Percentiles rank a stretch among this genome's conserved stretches.
phyloP scores from a whole-genome alignment of 164 flowering plant species.

The Stephania yunnanensis region DNA sequence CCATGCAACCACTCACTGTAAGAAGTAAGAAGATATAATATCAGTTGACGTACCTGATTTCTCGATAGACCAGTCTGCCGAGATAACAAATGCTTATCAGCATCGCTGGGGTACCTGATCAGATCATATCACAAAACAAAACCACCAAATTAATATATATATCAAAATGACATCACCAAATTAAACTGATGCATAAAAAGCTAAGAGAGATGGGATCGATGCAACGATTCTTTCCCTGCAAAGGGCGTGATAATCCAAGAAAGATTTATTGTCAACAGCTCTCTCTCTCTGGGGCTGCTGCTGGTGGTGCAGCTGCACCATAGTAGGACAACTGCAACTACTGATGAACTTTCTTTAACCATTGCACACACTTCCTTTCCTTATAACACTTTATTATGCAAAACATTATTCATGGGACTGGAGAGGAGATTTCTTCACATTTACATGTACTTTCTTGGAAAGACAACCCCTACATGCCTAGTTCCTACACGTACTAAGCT shows the following conservation, averaged over 20 bases:
- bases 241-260: constrained; percentile 49
- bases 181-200: constrained; percentile 11
- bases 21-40: too few species aligned
- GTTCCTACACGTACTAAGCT: too few species aligned
- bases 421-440: background rate
- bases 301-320: background rate
- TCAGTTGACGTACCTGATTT: constrained; percentile 30
- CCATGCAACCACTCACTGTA: constrained; percentile 6
- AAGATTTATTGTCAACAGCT: constrained; percentile 6
- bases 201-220: constrained; percentile 20
- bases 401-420: background rate
- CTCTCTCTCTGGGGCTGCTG: background rate
- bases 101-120: constrained; percentile 49
- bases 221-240: constrained; percentile 18
- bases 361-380: background rate
- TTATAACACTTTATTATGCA: background rate
- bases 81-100: constrained; percentile 48
- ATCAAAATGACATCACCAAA: constrained; percentile 17
- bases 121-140: background rate
- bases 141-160: background rate
- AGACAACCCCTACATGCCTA: background rate
- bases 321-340: constrained; percentile 16
- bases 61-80: constrained; percentile 50
- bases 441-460: background rate
- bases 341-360: constrained; percentile 10